Evolutionary conservation across 2,329 filamentous ascomycete species (phyloP), one percentile per base, ranked within the genome.

Genomic region (Trichoderma sp.): DNA sequence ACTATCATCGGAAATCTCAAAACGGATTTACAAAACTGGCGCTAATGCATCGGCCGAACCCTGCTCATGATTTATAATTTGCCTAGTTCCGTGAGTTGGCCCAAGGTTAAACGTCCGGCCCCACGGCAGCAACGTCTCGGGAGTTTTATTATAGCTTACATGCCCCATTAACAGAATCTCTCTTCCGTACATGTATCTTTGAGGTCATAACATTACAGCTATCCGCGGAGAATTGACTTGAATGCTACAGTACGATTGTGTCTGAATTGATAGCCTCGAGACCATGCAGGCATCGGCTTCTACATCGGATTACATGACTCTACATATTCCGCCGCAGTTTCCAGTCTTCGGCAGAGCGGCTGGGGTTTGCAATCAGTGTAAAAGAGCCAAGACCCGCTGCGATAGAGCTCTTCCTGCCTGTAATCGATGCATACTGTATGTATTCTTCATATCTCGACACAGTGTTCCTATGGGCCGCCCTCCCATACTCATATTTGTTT

Each of bases 31-130:
- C 55, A 58, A 43, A 11, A 39, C 17, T 26, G 26, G 55, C 55
- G 65, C 65, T 68, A 68, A 68, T 68, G 65, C 65, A 68, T 59
- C 65, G 65, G 65, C 65, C 65, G 65, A 68, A 47, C 65, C 65
- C 65, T 68, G 65, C 28, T 47, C 65, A n/a, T 43, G 36, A 47
- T 68, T 68, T 68, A 68, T 68, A 26, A 68, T 58, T 47, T 23
- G 43, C 20, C 6, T 59, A 36, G 30, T 67, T 67, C 47, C 50
- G 32, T 34, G 17, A 17, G 30, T 7, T 20, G 20, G 47, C 30
- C 9, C 12, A 11, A 12, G 26, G 47, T 30, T 17, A 28, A 30
- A 26, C 20, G 20, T 28, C n/a, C 28, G 28, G 55, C 59, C 59
- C 59, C 59, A 43, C 59, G 59, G 59, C 7, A 47, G 9, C 28